Evolutionary conservation across 441 rosid species (phyloP), one percentile per base, ranked within the genome.

Genomic region (Pelargonium myrrhifolium): DNA sequence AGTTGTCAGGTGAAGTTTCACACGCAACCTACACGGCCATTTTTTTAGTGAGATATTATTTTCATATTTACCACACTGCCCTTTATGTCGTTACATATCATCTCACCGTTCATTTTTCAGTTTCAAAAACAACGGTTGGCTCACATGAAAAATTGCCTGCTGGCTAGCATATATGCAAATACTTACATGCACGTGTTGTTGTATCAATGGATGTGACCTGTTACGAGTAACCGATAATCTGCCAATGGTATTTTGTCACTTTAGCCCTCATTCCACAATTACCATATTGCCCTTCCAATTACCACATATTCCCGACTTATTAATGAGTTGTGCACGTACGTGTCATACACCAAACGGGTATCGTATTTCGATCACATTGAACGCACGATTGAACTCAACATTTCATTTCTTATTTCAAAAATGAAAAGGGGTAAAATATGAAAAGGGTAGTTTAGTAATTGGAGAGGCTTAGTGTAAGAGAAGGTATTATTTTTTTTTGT

Each of bases 371-470:
- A 1, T 21, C 10, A 9, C 62, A 37, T 21, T 21, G 6, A 14
- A 9, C 24, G n/a, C 17, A 3, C 24, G 24, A 7, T 10, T 20
- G 24, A 15, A 21, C 1, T 7, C 3, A 24, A 8, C 31, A 21
- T 18, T 58, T 22, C 40, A 9, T 18, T 43, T 43, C 49, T 21
- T 10, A 6, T 35, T 10, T 9, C 2, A 14, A 26, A 31, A 39
- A 43, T 0, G 8, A 53, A 7, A 37, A 35, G 9, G 2, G 20
- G 22, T 21, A 20, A 17, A 9, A 4, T n/a, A 21, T 4, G 8
- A 39, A 3, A 40, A 75, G 80, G 79, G 70, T 18, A 63, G 2
- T 56, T 6, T 24, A 18, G 78, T 80, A 71, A 76, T 49, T 71
- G 70, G 1, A 2, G 10, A 3, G 0, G 1, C n/a, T 5, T 20